Base-by-base conservation (phyloP, 106 monocot species). In the Acanthochlamys bracteata region DNA sequence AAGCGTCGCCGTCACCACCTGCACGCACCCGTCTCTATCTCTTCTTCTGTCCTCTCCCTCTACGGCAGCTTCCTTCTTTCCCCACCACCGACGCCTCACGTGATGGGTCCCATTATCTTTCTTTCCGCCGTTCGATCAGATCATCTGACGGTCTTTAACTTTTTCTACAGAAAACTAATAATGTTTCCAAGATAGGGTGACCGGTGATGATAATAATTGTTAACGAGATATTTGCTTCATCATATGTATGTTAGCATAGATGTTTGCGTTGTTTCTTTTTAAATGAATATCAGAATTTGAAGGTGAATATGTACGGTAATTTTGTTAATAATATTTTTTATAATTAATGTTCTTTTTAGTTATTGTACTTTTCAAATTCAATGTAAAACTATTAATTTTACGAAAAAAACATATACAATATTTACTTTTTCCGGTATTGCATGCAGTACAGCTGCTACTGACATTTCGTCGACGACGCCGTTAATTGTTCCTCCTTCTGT, bases 371-470 rank as follows among this genome's bases (percentile, higher is more conserved):
- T n/a, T n/a, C n/a, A n/a, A n/a, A n/a, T n/a, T n/a, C n/a, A n/a
- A n/a, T n/a, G n/a, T n/a, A n/a, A n/a, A n/a, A n/a, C n/a, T n/a
- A n/a, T n/a, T n/a, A n/a, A n/a, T n/a, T n/a, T n/a, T n/a, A n/a
- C n/a, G n/a, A n/a, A n/a, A n/a, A n/a, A n/a, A n/a, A n/a, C n/a
- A n/a, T n/a, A n/a, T n/a, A n/a, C n/a, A n/a, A n/a, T n/a, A n/a
- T n/a, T n/a, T n/a, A n/a, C n/a, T n/a, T n/a, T n/a, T n/a, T n/a
- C n/a, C n/a, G n/a, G 33, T 6, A 33, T 33, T 6, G 33, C 33
- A 25, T 45, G 13, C 43, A 10, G 42, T 24, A 60, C 66, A 74
- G 74, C 74, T 74, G 74, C 67, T 16, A 17, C 4, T 55, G 22
- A 23, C 14, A 42, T 26, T 22, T 6, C 15, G 39, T 60, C 15